phyloP scores from a whole-genome alignment of 768 basidiomycete species.

The Daedaleopsis sinensis region DNA sequence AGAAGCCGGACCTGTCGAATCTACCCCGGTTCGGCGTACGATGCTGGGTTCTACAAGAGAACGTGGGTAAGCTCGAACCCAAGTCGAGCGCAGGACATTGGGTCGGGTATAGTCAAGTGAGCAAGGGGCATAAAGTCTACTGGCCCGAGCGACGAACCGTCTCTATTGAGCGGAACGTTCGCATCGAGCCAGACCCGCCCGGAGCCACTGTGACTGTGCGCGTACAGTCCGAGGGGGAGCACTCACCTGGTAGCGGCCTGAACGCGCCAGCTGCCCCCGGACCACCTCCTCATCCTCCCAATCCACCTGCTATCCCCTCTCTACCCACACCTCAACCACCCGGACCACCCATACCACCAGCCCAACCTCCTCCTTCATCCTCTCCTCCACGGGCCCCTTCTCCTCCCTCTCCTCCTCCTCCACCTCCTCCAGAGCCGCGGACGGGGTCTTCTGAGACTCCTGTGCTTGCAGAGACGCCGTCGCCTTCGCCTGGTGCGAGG shows the following conservation, averaged over 20 bases:
- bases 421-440: not conserved
- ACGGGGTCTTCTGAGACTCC: not conserved
- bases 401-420: not conserved
- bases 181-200: not conserved
- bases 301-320: not conserved
- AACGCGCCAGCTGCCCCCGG: not conserved
- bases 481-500: not conserved
- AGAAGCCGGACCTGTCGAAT: slow-evolving; percentile 5
- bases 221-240: slow-evolving; percentile 10
- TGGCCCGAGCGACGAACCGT: slow-evolving; percentile 12
- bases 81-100: not conserved
- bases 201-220: not conserved
- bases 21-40: not conserved
- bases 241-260: not conserved
- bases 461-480: not conserved
- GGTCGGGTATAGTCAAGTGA: slow-evolving; percentile 3
- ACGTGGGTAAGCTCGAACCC: slow-evolving; percentile 3
- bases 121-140: slow-evolving; percentile 8
- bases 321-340: not conserved
- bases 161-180: slow-evolving; percentile 9
- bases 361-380: too few relatives aligned
- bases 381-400: too few relatives aligned
- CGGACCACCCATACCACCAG: too few relatives aligned
- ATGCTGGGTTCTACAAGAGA: not conserved
- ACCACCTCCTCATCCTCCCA: not conserved